phyloP scores from a whole-genome alignment of 305 asterid genomes.

The Fraxinus ornus region DNA sequence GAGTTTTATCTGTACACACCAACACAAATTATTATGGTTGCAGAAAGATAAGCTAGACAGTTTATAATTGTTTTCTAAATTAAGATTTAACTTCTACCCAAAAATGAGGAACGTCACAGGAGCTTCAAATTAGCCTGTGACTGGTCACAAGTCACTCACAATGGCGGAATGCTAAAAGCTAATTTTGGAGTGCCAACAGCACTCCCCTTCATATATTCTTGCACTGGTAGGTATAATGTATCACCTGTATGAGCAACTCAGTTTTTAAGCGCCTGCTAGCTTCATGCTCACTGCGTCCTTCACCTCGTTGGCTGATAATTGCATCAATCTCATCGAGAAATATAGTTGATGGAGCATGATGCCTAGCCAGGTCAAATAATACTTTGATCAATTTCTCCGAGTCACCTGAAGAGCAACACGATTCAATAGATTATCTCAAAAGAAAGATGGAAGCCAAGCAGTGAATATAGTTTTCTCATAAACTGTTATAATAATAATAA shows the following conservation, averaged over 20 bases:
- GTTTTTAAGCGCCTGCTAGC: conserved; percentile 97
- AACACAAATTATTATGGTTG: conserved; percentile 1
- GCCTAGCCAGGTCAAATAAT: conserved; percentile 93
- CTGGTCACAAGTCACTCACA: background rate
- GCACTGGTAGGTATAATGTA: conserved; percentile 18
- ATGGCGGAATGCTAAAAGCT: background rate
- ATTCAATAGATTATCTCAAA: conserved; percentile 14
- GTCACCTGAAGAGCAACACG: conserved; percentile 63
- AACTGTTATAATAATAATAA: background rate
- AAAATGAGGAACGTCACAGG: background rate
- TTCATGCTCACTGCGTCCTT: conserved; percentile 97
- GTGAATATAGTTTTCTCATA: conserved; percentile 9
- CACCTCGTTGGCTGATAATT: conserved; percentile 94
- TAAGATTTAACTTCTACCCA: background rate
- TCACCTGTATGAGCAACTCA: conserved; percentile 93
- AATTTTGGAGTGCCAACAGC: background rate
- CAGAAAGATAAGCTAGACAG: background rate
- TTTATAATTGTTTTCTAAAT: background rate
- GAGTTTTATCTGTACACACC: conserved; percentile 10
- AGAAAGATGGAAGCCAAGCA: background rate
- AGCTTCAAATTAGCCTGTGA: background rate
- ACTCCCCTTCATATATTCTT: background rate
- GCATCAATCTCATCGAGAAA: conserved; percentile 98
- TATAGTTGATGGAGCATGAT: conserved; percentile 95
- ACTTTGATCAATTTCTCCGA: conserved; percentile 93